These are phyloP conservation scores for Eleusine indica DNA, from an alignment of 176 grass and related monocot species.

Conservation along the genomic window DNA sequence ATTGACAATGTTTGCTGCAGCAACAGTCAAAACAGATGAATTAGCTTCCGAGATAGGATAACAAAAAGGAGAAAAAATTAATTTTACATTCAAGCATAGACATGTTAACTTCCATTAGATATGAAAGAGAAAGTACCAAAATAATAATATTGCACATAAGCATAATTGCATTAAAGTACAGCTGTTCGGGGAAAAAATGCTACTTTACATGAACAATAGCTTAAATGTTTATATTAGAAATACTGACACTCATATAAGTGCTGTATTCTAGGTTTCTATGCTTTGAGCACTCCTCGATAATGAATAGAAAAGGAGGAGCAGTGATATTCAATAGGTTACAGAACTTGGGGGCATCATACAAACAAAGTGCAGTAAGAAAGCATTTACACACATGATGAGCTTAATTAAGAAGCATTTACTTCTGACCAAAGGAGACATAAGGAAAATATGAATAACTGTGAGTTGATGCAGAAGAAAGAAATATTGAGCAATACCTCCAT, in stretches of 20 bases:
- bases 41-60: conserved; percentile 43
- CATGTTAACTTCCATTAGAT: background rate
- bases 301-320: background rate
- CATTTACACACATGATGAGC: conserved; percentile 22
- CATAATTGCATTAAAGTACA: background rate
- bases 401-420: conserved; percentile 18
- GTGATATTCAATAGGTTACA: background rate
- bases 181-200: background rate
- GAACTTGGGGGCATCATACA: background rate
- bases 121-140: background rate
- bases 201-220: background rate
- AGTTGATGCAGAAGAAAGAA: conserved; percentile 13
- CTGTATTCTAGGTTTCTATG: background rate
- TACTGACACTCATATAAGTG: background rate
- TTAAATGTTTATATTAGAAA: conserved; percentile 13
- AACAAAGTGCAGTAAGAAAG: background rate
- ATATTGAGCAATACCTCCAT: conserved; percentile 54
- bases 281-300: conserved; percentile 1
- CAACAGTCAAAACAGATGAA: conserved; percentile 19
- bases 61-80: conserved; percentile 2
- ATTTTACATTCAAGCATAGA: conserved; percentile 19
- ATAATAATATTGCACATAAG: conserved; percentile 15
- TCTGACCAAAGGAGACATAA: conserved; percentile 4
- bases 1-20: conserved; percentile 47
- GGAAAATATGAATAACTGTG: background rate